Evolutionary conservation across 306 rosid species (phyloP).

Genomic region (Castanea sativa): DNA sequence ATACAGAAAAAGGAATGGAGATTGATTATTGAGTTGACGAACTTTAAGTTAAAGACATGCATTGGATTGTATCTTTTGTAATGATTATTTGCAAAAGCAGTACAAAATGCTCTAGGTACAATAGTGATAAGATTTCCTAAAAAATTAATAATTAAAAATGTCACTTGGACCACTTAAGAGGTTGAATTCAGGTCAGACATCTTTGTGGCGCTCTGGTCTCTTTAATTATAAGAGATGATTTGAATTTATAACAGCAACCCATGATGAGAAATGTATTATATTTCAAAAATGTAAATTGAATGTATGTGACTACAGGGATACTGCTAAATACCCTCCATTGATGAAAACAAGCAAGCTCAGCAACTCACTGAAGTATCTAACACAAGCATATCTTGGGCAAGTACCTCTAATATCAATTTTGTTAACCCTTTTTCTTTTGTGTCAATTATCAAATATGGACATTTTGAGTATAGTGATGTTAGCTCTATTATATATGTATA

Average conservation of each 20-base stretch:
- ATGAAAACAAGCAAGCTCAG: conserved; percentile 96
- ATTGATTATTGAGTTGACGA: too few species aligned
- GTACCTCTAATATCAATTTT: conserved; percentile 8
- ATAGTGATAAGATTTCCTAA: too few species aligned
- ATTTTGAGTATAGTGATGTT: not conserved
- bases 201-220: not conserved
- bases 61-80: too few species aligned
- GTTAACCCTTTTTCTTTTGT: not conserved
- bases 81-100: too few species aligned
- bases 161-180: too few species aligned
- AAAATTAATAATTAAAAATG: too few species aligned
- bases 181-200: too few species aligned
- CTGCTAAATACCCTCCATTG: conserved; percentile 91
- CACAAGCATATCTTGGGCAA: conserved; percentile 91
- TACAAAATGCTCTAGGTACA: too few species aligned
- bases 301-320: conserved; percentile 56
- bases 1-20: not conserved
- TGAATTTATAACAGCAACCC: not conserved
- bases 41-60: too few species aligned
- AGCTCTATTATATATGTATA: too few species aligned
- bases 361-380: conserved; percentile 87
- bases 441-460: not conserved
- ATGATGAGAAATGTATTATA: not conserved
- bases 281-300: not conserved
- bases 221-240: not conserved